These are phyloP conservation scores for Corymbia maculata DNA, from an alignment of 345 rosid genomes.

Conservation along the genomic window DNA sequence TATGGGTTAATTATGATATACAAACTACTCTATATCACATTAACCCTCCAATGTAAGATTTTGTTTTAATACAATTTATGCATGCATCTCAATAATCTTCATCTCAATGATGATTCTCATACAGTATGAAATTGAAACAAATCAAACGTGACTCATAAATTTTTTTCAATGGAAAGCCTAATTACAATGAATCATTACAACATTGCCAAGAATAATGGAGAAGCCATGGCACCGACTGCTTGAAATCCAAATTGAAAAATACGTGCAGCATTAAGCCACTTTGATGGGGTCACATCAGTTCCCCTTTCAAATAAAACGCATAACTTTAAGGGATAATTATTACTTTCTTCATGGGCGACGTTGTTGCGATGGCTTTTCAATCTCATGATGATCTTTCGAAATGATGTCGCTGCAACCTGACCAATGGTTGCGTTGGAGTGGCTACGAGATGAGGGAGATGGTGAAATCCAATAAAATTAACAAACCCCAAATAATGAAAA, in stretches of 20 bases:
- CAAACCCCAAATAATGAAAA: not conserved
- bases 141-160: not conserved
- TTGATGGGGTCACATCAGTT: not conserved
- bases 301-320: not conserved
- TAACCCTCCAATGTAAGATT: not conserved
- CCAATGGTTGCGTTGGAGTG: not conserved
- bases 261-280: not conserved
- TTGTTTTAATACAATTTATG: not conserved
- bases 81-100: not conserved
- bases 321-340: not conserved
- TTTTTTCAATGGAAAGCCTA: not conserved
- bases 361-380: not conserved
- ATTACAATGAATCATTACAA: not conserved
- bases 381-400: not conserved
- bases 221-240: not conserved
- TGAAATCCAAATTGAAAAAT: not conserved
- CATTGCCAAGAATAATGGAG: not conserved
- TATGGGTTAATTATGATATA: not conserved
- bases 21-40: not conserved
- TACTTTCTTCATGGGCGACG: not conserved
- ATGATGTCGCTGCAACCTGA: not conserved
- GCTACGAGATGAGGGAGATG: not conserved
- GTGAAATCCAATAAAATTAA: not conserved
- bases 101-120: not conserved
- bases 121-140: not conserved